Base-by-base conservation (phyloP, 2,329 filamentous ascomycete species). In the Sclerotinia subarctica region DNA sequence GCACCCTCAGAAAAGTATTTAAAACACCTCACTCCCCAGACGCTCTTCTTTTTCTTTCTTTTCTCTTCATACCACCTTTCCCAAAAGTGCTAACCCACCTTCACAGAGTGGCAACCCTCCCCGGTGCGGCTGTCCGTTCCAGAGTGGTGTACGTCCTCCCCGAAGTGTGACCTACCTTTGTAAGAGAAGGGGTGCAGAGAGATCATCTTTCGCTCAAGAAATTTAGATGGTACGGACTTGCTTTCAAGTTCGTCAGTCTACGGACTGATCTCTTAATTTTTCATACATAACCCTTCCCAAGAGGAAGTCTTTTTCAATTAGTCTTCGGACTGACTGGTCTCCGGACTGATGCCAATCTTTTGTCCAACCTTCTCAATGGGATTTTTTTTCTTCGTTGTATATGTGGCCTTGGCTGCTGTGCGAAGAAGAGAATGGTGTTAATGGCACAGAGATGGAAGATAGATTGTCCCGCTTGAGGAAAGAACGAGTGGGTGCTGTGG, bases 241-340 rank as follows among this genome's bases (percentile, higher is more conserved):
- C 35, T 8, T 32, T 29, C 32, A 21, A n/a, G 53, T 32, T 11
- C 53, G 53, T 32, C 8, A 11, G 53, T 56, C 53, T 38, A 6
- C 53, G 19, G 53, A 56, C 53, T 35, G 17, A 21, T 35, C 44
- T 60, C 26, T 35, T 32, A 32, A 60, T 47, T 60, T 60, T 60
- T 60, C 1, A 5, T 17, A 5, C 19, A 60, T 4, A n/a, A 19
- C 24, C 7, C 2, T n/a, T 35, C 3, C 57, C 19, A 2, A 60
- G 57, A 60, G 42, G 42, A 47, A 46, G 7, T 10, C 2, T 32
- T 32, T n/a, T 15, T 46, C 19, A 29, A 32, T 47, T 29, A 10
- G n/a, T 26, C 13, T 49, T 49, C 47, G 32, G 52, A 35, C 21
- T 54, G 29, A 32, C 29, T 42, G 38, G 38, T 42, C 38, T 42